These are phyloP conservation scores for Trichosporon coremiiforme DNA, from an alignment of 1,284 basidiomycete species.

Conservation along the genomic window DNA sequence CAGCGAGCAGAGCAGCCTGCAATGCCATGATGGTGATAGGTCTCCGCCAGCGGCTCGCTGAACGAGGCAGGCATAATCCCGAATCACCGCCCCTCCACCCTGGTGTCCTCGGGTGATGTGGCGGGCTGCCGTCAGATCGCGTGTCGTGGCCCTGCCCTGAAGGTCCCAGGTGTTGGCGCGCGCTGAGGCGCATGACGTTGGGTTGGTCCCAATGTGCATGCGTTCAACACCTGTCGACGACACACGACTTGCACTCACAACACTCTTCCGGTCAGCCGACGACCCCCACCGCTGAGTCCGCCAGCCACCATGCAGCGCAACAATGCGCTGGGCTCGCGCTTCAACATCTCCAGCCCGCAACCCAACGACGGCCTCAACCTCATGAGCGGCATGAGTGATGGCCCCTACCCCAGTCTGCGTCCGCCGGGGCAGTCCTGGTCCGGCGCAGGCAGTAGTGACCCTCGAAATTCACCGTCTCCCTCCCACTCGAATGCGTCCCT, in stretches of 20 bases:
- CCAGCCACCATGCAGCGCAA: slow-evolving; percentile 33
- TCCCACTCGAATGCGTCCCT: slow-evolving; percentile 1
- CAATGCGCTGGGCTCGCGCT: slow-evolving; percentile 35
- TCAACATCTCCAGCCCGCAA: slow-evolving; percentile 49
- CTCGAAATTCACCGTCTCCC: background rate
- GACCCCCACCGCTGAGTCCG: slow-evolving; percentile 1
- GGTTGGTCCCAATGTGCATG: background rate
- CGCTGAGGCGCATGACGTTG: slow-evolving; percentile 17
- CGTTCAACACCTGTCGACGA: slow-evolving; percentile 5
- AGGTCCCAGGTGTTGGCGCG: background rate
- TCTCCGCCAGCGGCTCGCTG: background rate
- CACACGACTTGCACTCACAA: slow-evolving; percentile 10
- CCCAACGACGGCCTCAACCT: slow-evolving; percentile 23
- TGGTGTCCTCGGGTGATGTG: slow-evolving; percentile 6
- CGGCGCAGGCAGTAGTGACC: slow-evolving; percentile 4
- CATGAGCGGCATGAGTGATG: slow-evolving; percentile 17
- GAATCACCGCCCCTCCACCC: slow-evolving; percentile 14
- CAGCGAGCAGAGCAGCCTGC: slow-evolving; percentile 21
- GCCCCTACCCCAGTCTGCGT: slow-evolving; percentile 10
- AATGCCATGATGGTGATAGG: slow-evolving; percentile 21
- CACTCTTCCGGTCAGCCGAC: background rate
- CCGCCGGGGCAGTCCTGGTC: slow-evolving; percentile 7
- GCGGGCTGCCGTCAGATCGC: background rate
- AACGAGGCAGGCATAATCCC: slow-evolving; percentile 17
- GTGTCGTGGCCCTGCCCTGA: slow-evolving; percentile 1